Base-by-base conservation (phyloP, 257 asterid species). In the Catharanthus roseus region DNA sequence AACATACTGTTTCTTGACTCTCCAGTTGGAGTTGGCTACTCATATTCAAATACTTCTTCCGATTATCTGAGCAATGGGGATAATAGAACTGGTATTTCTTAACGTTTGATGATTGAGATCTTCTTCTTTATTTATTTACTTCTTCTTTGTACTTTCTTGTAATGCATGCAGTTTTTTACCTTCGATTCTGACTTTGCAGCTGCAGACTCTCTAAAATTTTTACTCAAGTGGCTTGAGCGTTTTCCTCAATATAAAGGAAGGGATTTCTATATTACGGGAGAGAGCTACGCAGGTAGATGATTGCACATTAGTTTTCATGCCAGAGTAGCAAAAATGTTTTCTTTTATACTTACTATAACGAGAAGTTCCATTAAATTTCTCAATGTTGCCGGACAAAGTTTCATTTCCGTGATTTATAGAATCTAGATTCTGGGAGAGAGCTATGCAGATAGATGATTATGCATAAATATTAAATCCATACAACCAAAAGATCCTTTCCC, bases 1-100 rank as follows among this genome's bases (percentile, higher is more conserved):
- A 95, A 95, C 76, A 45, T 95, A 77, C 76, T 95, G 77, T 95
- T 91, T 81, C 69, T 91, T 69, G 99, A 95, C 81, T 88, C 99
- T 61, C 99, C 99, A 4, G 97, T 84, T 72, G 99, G 97, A 65
- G 99, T 95, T 74, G 99, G 99, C 39, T 95, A 73, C 79, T 95
- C 99, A 8, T 95, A 88, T 77, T 91, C 99, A 60, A 95, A 91
- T 82, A 85, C 90, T 71, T 86, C 97, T 44, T 78, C 91, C 63
- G 99, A 95, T 81, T 60, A 82, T 78, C 68, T 51, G 65, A 87
- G 70, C 87, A 89, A 89, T 75, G 99, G 99, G 7, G 99, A 95
- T 66, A 55, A 82, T 77, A 85, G 97, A 74, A 95, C 97, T 11
- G 99, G 99, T 95, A 83, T 49, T n/a, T 1, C 33, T 70, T 13